Evolutionary conservation across 345 rosid species (phyloP).

Genomic region (Ricinus communis): DNA sequence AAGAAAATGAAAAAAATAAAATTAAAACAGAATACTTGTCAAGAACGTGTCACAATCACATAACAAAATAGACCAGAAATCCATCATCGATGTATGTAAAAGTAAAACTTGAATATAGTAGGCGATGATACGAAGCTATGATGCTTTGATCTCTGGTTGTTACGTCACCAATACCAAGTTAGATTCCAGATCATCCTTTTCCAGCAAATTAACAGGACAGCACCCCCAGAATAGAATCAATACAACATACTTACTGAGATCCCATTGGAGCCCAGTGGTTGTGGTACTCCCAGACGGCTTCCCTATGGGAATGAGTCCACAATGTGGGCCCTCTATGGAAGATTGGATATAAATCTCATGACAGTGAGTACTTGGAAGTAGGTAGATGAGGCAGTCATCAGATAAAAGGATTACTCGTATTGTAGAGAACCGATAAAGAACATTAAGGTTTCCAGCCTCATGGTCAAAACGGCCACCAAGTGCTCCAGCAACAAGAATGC

Average conservation of each 20-base stretch:
- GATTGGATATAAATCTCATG: conserved; percentile 65
- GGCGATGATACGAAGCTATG: neutral
- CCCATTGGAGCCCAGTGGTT: conserved; percentile 87
- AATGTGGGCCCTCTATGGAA: conserved; percentile 77
- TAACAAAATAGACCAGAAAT: neutral
- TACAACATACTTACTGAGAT: conserved; percentile 62
- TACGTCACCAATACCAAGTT: neutral
- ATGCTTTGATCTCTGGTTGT: neutral
- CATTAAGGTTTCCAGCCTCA: conserved; percentile 86
- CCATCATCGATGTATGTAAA: neutral
- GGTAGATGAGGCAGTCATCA: conserved; percentile 73
- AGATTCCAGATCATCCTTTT: neutral
- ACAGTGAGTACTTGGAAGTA: conserved; percentile 63
- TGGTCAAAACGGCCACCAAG: conserved; percentile 98
- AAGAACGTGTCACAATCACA: neutral
- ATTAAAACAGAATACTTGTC: neutral
- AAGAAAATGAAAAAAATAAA: neutral
- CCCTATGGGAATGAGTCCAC: conserved; percentile 90
- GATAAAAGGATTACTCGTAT: conserved; percentile 62
- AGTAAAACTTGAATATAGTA: neutral
- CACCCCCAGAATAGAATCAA: no score
- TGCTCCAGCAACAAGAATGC: conserved; percentile 91
- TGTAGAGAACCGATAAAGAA: conserved; percentile 57
- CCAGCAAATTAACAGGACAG: no score
- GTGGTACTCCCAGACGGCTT: conserved; percentile 65